Percentiles rank a stretch among this genome's conserved stretches.
These are phyloP conservation scores for Adansonia grandidieri DNA, from an alignment of 441 rosid genomes.

Conservation along the genomic window DNA sequence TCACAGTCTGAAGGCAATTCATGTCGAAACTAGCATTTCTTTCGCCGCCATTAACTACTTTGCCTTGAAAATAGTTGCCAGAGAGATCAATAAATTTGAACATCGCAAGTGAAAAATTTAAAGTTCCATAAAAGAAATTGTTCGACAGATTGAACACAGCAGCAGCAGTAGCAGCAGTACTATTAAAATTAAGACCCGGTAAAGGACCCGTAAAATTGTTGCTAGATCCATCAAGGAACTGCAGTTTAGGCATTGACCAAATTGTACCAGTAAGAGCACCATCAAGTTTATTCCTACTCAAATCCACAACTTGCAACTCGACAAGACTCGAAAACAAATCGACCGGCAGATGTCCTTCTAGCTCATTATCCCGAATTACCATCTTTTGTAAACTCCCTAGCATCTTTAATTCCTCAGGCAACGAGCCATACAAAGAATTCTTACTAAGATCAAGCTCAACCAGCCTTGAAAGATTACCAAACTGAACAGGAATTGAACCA, in stretches of 20 bases:
- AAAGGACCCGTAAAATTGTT: slow-evolving; percentile 56
- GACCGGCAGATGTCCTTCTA: slow-evolving; percentile 53
- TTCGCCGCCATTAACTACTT: slow-evolving; percentile 32
- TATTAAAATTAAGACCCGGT: slow-evolving; percentile 31
- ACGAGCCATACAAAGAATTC: slow-evolving; percentile 50
- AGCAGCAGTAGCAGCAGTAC: slow-evolving; percentile 31
- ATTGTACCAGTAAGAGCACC: slow-evolving; percentile 44
- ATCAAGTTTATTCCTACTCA: slow-evolving; percentile 55
- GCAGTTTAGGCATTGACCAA: slow-evolving; percentile 47
- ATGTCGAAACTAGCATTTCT: slow-evolving; percentile 41
- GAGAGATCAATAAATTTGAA: slow-evolving; percentile 53
- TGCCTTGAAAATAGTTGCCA: slow-evolving; percentile 64
- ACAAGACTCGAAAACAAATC: slow-evolving; percentile 53
- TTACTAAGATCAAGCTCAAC: slow-evolving; percentile 59
- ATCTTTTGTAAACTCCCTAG: slow-evolving; percentile 47
- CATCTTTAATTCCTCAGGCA: slow-evolving; percentile 47
- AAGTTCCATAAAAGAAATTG: slow-evolving; percentile 57
- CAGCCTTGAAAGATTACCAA: slow-evolving; percentile 49
- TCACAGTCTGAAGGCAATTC: slow-evolving; percentile 55
- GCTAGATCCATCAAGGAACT: slow-evolving; percentile 52
- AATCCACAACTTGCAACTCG: slow-evolving; percentile 53
- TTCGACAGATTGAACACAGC: slow-evolving; percentile 55
- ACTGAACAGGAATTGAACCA: slow-evolving; percentile 49
- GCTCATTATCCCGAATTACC: slow-evolving; percentile 37
- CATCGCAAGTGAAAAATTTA: slow-evolving; percentile 42